phyloP scores from a whole-genome alignment of 1,284 basidiomycete genomes.

The Singerocomus rubriflavus region DNA sequence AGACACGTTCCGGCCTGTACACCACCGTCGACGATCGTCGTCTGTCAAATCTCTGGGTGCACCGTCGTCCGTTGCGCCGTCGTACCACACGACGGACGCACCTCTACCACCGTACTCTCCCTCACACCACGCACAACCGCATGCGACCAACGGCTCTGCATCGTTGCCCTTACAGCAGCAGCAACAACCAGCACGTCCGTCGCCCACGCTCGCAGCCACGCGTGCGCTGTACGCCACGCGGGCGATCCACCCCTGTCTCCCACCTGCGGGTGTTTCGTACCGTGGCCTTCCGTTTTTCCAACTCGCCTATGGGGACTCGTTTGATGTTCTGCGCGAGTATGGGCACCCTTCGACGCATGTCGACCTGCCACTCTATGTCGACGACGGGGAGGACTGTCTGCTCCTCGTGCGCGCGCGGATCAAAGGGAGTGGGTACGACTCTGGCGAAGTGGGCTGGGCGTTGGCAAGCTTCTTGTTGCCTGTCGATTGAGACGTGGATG shows the following conservation, averaged over 20 bases:
- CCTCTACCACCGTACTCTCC: conserved; percentile 31
- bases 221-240: conserved; percentile 59
- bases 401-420: conserved; percentile 53
- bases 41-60: conserved; percentile 36
- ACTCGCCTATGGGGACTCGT: conserved; percentile 55
- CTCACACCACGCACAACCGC: conserved; percentile 12
- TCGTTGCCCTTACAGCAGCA: conserved; percentile 12
- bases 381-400: conserved; percentile 78
- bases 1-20: conserved; percentile 40
- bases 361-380: conserved; percentile 69
- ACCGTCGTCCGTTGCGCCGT: conserved; percentile 29
- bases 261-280: conserved; percentile 62
- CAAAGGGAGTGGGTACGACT: conserved; percentile 24
- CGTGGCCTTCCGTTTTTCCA: conserved; percentile 71
- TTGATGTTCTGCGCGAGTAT: conserved; percentile 67
- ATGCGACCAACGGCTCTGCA: conserved; percentile 14
- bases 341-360: conserved; percentile 71
- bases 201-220: conserved; percentile 42
- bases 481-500: conserved; percentile 31
- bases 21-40: conserved; percentile 33
- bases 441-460: conserved; percentile 67
- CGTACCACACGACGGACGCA: conserved; percentile 27
- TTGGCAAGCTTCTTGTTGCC: conserved; percentile 76
- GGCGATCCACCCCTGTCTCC: conserved; percentile 63
- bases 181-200: conserved; percentile 18